Conservation (phyloP, 768 basidiomycete species). For the Rhodotorula diobovata region DNA sequence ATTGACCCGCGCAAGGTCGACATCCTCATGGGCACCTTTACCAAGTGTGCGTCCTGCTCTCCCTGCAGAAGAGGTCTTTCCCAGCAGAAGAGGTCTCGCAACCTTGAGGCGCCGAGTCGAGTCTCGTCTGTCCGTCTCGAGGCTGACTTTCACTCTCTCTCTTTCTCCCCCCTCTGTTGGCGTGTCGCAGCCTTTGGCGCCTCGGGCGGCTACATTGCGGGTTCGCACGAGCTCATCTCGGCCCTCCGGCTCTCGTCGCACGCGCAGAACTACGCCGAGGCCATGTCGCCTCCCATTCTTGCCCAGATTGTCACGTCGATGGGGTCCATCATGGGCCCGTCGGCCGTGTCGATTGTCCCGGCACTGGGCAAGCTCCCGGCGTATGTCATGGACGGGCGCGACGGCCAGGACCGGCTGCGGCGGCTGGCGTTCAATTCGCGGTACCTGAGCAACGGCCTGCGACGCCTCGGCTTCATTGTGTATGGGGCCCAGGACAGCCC, state of each 20-base stretch:
- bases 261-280: conserved; percentile 77
- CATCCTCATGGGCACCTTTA: conserved; percentile 97
- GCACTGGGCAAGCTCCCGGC: conserved; percentile 56
- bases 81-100: too few relatives aligned
- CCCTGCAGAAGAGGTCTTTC: too few relatives aligned
- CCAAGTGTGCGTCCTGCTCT: conserved; percentile 51
- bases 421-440: conserved; percentile 92
- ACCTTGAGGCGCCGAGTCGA: too few relatives aligned
- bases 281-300: conserved; percentile 83
- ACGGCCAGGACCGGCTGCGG: conserved; percentile 74
- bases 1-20: conserved; percentile 76
- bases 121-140: not conserved
- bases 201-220: conserved; percentile 90
- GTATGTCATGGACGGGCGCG: conserved; percentile 69
- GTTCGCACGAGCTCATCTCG: conserved; percentile 72
- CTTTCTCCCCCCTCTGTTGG: not conserved
- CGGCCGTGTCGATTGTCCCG: conserved; percentile 41
- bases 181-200: conserved; percentile 64
- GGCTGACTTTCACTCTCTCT: not conserved
- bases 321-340: conserved; percentile 89
- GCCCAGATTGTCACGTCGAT: conserved; percentile 87
- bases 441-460: conserved; percentile 78
- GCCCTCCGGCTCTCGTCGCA: conserved; percentile 59
- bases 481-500: conserved; percentile 88
- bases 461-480: conserved; percentile 92